Percentiles rank a stretch among this genome's conserved stretches.
phyloP scores from a whole-genome alignment of 441 rosid species.

The Theobroma grandiflorum region DNA sequence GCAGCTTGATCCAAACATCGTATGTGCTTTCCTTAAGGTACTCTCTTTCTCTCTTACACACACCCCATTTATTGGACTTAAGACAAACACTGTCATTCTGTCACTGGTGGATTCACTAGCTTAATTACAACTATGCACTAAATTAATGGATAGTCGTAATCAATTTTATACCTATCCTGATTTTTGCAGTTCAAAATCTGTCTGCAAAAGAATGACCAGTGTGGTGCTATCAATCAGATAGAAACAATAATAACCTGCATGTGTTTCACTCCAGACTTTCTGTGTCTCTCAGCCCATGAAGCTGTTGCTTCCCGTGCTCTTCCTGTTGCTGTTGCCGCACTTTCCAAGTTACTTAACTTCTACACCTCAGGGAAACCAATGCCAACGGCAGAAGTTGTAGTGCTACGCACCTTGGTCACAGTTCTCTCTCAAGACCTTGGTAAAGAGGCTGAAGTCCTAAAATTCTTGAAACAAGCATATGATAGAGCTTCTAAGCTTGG shows the following conservation, averaged over 20 bases:
- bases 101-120: slow-evolving; percentile 13
- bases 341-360: slow-evolving; percentile 76
- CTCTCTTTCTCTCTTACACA: slow-evolving; percentile 28
- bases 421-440: slow-evolving; percentile 67
- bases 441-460: slow-evolving; percentile 65
- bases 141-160: slow-evolving; percentile 26
- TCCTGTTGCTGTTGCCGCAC: slow-evolving; percentile 77
- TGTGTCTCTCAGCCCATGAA: slow-evolving; percentile 92
- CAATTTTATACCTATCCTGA: slow-evolving; percentile 32
- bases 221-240: slow-evolving; percentile 74
- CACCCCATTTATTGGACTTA: background rate
- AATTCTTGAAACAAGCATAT: slow-evolving; percentile 61
- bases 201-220: slow-evolving; percentile 65
- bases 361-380: slow-evolving; percentile 65
- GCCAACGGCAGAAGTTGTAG: slow-evolving; percentile 76
- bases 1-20: slow-evolving; percentile 91
- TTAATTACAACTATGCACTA: slow-evolving; percentile 13
- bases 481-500: slow-evolving; percentile 76
- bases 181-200: slow-evolving; percentile 82
- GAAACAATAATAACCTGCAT: slow-evolving; percentile 74
- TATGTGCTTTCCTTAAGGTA: slow-evolving; percentile 93
- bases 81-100: background rate
- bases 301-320: slow-evolving; percentile 87
- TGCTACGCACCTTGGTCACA: slow-evolving; percentile 78
- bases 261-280: slow-evolving; percentile 84